phyloP scores from a whole-genome alignment of 345 rosid genomes.

The Cardiospermum halicacabum region DNA sequence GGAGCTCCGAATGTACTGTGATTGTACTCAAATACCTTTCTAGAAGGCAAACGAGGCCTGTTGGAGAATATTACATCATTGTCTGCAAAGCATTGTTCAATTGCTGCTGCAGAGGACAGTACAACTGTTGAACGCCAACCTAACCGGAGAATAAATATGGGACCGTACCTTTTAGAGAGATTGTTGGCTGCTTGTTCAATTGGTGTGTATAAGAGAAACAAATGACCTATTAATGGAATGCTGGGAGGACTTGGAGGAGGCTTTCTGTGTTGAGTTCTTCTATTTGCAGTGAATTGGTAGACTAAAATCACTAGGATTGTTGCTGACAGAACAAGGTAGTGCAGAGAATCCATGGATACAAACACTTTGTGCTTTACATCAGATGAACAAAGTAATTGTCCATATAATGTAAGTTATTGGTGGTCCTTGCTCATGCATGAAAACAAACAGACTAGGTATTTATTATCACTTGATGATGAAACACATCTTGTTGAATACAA shows the following conservation, averaged over 20 bases:
- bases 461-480: no score
- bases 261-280: background rate
- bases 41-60: background rate
- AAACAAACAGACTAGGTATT: no score
- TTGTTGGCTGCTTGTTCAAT: conserved; percentile 13
- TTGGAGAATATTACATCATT: background rate
- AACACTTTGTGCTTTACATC: no score
- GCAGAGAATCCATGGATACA: background rate
- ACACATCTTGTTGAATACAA: no score
- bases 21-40: background rate
- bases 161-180: conserved; percentile 25
- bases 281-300: background rate
- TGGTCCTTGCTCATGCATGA: no score
- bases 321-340: background rate
- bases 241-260: conserved; percentile 20
- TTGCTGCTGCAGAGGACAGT: conserved; percentile 16
- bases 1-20: background rate
- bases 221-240: conserved; percentile 26
- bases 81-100: background rate
- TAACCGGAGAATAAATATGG: conserved; percentile 18
- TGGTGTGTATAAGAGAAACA: conserved; percentile 21
- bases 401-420: no score
- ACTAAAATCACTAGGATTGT: background rate
- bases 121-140: background rate
- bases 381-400: no score